A percentile compares a stretch with the other conserved stretches of the same genome.
phyloP scores from a whole-genome alignment of 352 stramenopile species.

The Phytopythium aichiense region DNA sequence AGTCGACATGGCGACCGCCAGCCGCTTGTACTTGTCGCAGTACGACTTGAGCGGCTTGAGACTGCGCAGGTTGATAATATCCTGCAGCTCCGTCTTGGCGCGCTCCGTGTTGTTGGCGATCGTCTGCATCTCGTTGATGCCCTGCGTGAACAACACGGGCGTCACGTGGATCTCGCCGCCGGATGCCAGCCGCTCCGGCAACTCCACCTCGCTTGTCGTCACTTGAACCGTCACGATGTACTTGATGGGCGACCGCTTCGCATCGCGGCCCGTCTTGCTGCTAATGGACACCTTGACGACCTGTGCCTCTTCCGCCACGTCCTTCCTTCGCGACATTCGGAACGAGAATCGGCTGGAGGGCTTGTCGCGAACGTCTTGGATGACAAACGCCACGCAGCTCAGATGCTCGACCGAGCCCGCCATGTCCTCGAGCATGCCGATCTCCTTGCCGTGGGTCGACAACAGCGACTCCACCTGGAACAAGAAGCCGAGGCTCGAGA shows the following conservation, averaged over 20 bases:
- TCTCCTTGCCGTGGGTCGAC: conserved; percentile 94
- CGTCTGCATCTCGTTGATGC: conserved; percentile 95
- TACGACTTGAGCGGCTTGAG: conserved; percentile 77
- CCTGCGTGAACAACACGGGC: conserved; percentile 86
- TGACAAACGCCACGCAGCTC: conserved; percentile 82
- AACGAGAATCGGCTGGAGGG: conserved; percentile 84
- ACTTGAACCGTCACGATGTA: conserved; percentile 86
- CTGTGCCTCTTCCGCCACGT: conserved; percentile 63
- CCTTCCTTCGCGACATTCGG: conserved; percentile 78
- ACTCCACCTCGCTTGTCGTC: conserved; percentile 63
- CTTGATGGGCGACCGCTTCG: conserved; percentile 62
- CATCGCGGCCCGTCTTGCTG: conserved; percentile 44
- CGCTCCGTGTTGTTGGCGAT: conserved; percentile 91
- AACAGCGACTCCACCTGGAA: conserved; percentile 93
- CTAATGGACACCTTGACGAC: conserved; percentile 78
- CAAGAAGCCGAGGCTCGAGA: conserved; percentile 80
- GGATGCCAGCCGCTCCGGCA: conserved; percentile 60
- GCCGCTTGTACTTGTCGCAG: conserved; percentile 76
- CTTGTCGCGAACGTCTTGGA: conserved; percentile 85
- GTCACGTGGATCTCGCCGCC: conserved; percentile 81
- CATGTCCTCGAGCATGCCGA: conserved; percentile 95
- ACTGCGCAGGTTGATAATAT: conserved; percentile 89
- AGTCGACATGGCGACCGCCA: conserved; percentile 48
- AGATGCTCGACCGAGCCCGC: conserved; percentile 74
- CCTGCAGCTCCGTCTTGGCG: conserved; percentile 84